phyloP scores from a whole-genome alignment of 2,329 filamentous ascomycete genomes.

The Fusarium avenaceum region DNA sequence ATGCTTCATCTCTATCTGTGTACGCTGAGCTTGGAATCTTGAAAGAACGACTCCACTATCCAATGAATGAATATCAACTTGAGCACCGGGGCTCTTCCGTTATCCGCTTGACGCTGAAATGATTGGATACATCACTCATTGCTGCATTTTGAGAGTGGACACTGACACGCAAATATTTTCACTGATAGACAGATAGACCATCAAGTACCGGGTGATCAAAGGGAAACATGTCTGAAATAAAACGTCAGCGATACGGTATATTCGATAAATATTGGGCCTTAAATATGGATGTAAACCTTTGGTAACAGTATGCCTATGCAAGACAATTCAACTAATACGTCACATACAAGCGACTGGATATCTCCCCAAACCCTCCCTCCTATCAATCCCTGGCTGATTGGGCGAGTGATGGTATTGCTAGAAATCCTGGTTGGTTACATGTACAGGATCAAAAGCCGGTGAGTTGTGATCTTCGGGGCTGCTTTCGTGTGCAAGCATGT shows the following conservation, averaged over 20 bases:
- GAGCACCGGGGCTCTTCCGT: neutral
- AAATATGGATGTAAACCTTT: neutral
- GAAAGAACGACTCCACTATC: neutral
- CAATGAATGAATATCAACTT: neutral
- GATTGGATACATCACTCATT: neutral
- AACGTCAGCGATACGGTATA: neutral
- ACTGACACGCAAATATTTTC: conserved; percentile 18
- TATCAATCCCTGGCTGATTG: neutral
- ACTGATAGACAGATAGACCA: neutral
- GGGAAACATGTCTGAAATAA: conserved; percentile 18
- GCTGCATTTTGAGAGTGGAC: neutral
- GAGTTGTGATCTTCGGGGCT: neutral
- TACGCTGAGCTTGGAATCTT: neutral
- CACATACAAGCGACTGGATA: neutral
- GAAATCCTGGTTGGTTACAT: neutral
- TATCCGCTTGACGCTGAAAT: neutral
- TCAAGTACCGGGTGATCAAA: conserved; percentile 7
- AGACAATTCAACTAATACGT: conserved; percentile 6
- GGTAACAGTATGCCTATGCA: neutral
- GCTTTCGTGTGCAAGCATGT: neutral
- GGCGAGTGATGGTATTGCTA: neutral
- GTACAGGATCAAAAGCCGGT: neutral
- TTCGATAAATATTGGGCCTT: neutral
- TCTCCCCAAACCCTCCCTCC: neutral
- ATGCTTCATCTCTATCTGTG: neutral